Evolutionary conservation across 805 yeast species (phyloP), one percentile per base, ranked within the genome.

Genomic region (Saccharomyces paradoxus): DNA sequence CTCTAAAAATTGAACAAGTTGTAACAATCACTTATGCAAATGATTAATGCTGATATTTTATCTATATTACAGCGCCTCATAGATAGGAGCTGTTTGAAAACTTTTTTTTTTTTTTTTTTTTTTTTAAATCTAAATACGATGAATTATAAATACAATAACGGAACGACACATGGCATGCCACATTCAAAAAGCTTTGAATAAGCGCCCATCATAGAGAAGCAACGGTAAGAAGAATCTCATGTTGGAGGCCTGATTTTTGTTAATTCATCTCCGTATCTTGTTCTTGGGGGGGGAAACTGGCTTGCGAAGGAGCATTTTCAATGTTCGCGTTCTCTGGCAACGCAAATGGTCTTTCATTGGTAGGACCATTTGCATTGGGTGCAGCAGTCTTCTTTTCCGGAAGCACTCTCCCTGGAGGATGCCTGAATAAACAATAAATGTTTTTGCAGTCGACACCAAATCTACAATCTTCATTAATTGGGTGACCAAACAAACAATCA

Each of bases 401-500:
- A 14, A 65, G 17, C 5, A 72, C 75, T 66, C 90, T 78, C n/a
- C 89, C 94, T 55, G 81, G 85, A 13, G 97, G 96, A 71, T 90
- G 97, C 63, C 77, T 78, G 72, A 76, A 90, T 59, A 82, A 69
- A 76, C 97, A 90, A 53, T 77, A 75, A 51, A 76, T 75, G 69
- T 88, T 89, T 62, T 77, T 81, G 73, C 97, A 90, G 58, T 81
- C 81, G 55, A 76, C 76, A 13, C 89, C 95, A 70, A 83, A 90
- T 62, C 86, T 87, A 74, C 97, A 90, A 52, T 79, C 84, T 65
- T 86, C 91, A 58, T 77, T 77, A 44, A 88, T 74, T 46, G 96
- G 96, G 70, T 90, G 97, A 22, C 86, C 78, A 70, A 89, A 90
- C 50, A 79, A 76, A 73, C 97, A 90, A 69, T 90, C 94, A 50